phyloP scores from a whole-genome alignment of 306 rosid species.

The Medicago lupulina region DNA sequence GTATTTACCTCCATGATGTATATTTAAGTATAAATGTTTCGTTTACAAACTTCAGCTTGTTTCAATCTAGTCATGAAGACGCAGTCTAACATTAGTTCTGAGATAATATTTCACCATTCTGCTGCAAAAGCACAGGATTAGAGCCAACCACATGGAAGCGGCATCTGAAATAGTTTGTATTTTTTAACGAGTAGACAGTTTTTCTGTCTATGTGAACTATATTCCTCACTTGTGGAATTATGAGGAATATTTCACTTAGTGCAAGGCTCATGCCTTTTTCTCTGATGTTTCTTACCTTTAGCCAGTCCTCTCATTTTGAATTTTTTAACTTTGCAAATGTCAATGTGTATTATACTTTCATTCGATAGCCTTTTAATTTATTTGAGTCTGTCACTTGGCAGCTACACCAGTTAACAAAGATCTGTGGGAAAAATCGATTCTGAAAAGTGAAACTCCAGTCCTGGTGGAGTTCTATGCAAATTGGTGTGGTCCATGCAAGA shows the following conservation, averaged over 20 bases:
- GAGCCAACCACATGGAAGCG: neutral
- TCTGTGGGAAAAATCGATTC: conserved; percentile 68
- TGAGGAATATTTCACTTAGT: conserved; percentile 23
- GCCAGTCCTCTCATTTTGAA: conserved; percentile 8
- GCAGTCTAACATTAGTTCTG: conserved; percentile 3
- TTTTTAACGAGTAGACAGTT: conserved; percentile 3
- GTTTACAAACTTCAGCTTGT: conserved; percentile 23
- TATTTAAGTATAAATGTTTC: conserved; percentile 18
- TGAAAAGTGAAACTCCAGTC: conserved; percentile 75
- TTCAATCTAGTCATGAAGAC: conserved; percentile 23
- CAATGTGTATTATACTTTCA: conserved; percentile 8
- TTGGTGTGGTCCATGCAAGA: conserved; percentile 98
- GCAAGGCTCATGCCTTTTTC: neutral
- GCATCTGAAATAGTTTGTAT: neutral
- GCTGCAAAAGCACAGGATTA: neutral
- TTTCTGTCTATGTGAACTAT: neutral
- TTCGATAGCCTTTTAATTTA: conserved; percentile 37
- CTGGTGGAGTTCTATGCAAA: conserved; percentile 87
- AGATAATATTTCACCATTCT: conserved; percentile 1
- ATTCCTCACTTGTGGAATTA: neutral
- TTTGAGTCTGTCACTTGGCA: conserved; percentile 50
- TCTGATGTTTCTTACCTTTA: neutral
- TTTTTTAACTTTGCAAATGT: conserved; percentile 30
- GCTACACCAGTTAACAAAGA: conserved; percentile 68
- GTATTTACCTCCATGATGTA: conserved; percentile 7